Percentiles rank a stretch among this genome's conserved stretches.
Conservation (phyloP, 345 rosid genomes). For the Hypericum perforatum region DNA sequence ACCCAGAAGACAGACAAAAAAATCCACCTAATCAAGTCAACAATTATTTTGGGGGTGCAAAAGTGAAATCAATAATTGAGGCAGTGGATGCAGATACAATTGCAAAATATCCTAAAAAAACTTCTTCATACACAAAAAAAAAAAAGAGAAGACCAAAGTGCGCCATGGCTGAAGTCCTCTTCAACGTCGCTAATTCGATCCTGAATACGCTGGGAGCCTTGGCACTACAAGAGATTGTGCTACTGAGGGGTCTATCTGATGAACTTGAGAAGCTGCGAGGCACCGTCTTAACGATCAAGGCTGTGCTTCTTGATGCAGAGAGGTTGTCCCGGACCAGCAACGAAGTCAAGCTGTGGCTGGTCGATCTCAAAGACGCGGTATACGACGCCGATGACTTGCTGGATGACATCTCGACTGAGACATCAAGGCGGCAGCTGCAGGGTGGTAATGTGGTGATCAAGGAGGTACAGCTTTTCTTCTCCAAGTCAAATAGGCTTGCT, state of each 20-base stretch:
- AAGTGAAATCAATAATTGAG: too few relatives aligned
- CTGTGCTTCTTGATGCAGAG: slow-evolving; percentile 16
- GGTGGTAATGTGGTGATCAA: background rate
- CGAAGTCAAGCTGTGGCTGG: slow-evolving; percentile 19
- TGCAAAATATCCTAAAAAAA: too few relatives aligned
- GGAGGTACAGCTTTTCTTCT: too few relatives aligned
- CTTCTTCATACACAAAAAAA: too few relatives aligned
- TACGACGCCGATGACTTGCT: slow-evolving; percentile 32
- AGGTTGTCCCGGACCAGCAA: background rate
- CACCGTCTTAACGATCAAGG: slow-evolving; percentile 1
- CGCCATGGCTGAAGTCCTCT: slow-evolving; percentile 12
- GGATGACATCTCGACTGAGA: slow-evolving; percentile 19
- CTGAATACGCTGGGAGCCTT: background rate
- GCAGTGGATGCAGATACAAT: too few relatives aligned
- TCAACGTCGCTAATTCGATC: background rate
- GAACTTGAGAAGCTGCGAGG: slow-evolving; percentile 9
- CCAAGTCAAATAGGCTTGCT: too few relatives aligned
- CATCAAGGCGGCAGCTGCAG: background rate
- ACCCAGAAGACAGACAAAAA: too few relatives aligned
- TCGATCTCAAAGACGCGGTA: slow-evolving; percentile 13
- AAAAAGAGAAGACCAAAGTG: too few relatives aligned
- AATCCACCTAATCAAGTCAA: too few relatives aligned
- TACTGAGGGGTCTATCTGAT: background rate
- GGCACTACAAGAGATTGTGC: background rate
- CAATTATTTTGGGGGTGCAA: too few relatives aligned